phyloP scores from a whole-genome alignment of 306 rosid genomes.

The Cajanus cajan region DNA sequence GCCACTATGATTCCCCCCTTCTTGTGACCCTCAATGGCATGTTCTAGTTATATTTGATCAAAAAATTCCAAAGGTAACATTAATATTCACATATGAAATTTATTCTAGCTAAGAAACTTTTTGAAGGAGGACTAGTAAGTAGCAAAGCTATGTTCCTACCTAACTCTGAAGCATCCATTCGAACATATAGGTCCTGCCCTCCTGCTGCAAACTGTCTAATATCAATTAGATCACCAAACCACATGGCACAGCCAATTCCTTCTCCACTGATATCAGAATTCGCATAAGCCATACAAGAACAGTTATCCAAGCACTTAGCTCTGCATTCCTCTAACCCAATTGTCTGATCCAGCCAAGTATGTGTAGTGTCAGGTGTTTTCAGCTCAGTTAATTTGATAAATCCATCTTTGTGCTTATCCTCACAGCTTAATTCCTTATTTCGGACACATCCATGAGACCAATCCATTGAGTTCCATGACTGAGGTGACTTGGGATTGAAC shows the following conservation, averaged over 20 bases:
- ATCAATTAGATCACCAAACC: slow-evolving; percentile 67
- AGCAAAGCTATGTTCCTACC: slow-evolving; percentile 34
- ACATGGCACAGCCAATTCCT: slow-evolving; percentile 71
- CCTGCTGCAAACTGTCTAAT: slow-evolving; percentile 47
- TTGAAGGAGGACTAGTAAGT: background rate
- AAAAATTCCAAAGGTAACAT: background rate
- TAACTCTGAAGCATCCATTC: slow-evolving; percentile 59
- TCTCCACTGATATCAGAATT: slow-evolving; percentile 54
- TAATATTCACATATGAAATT: background rate
- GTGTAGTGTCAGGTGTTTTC: slow-evolving; percentile 59
- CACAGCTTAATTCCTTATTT: slow-evolving; percentile 33
- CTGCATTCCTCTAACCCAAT: slow-evolving; percentile 39
- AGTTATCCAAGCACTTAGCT: slow-evolving; percentile 34
- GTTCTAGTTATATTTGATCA: slow-evolving; percentile 26
- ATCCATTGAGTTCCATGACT: slow-evolving; percentile 32
- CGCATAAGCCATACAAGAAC: slow-evolving; percentile 65
- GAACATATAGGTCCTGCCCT: slow-evolving; percentile 62
- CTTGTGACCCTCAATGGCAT: slow-evolving; percentile 20
- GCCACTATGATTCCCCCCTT: slow-evolving; percentile 31
- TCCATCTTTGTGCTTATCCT: slow-evolving; percentile 33
- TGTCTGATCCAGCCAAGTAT: slow-evolving; percentile 48
- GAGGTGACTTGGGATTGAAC: slow-evolving; percentile 38
- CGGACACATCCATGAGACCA: slow-evolving; percentile 51
- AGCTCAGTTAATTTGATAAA: slow-evolving; percentile 34
- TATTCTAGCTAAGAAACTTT: background rate